Conservation (phyloP, 768 basidiomycete genomes). For the Leccinellum rugosiceps region DNA sequence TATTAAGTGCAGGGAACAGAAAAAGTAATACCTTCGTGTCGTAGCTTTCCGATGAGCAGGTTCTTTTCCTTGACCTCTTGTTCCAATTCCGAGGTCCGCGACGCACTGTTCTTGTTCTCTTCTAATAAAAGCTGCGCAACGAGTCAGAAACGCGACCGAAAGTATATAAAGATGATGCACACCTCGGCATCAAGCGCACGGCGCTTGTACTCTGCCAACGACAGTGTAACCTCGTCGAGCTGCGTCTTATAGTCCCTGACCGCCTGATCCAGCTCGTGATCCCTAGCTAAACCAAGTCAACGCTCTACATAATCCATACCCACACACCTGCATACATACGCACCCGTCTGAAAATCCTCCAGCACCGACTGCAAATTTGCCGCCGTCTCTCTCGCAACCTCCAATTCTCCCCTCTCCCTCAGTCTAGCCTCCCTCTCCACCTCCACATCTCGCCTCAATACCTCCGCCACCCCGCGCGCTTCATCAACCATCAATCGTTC, state of each 20-base stretch:
- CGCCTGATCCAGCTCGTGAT: slow-evolving; percentile 83
- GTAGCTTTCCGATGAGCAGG: slow-evolving; percentile 88
- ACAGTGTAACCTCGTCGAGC: slow-evolving; percentile 63
- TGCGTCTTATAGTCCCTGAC: slow-evolving; percentile 80
- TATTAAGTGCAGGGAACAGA: slow-evolving; percentile 4
- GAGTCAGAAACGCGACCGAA: slow-evolving; percentile 2
- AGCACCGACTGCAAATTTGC: slow-evolving; percentile 88
- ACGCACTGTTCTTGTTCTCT: slow-evolving; percentile 63
- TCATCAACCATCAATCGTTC: slow-evolving; percentile 77
- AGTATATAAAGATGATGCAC: slow-evolving; percentile 14
- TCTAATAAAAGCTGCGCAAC: slow-evolving; percentile 63
- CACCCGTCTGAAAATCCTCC: slow-evolving; percentile 93
- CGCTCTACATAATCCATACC: background rate
- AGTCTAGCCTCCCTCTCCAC: slow-evolving; percentile 58
- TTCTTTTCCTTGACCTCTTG: slow-evolving; percentile 95
- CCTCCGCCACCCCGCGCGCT: slow-evolving; percentile 52
- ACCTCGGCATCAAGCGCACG: slow-evolving; percentile 89
- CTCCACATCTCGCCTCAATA: slow-evolving; percentile 62
- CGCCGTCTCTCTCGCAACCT: slow-evolving; percentile 68
- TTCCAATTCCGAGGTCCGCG: slow-evolving; percentile 70
- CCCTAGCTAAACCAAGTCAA: slow-evolving; percentile 59
- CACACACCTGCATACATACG: slow-evolving; percentile 22
- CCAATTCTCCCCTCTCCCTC: slow-evolving; percentile 54
- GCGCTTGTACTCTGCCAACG: slow-evolving; percentile 87
- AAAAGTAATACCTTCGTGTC: slow-evolving; percentile 80